These are phyloP conservation scores for Pseudogymnoascus destructans DNA, from an alignment of 2,329 filamentous ascomycete species.

Conservation along the genomic window DNA sequence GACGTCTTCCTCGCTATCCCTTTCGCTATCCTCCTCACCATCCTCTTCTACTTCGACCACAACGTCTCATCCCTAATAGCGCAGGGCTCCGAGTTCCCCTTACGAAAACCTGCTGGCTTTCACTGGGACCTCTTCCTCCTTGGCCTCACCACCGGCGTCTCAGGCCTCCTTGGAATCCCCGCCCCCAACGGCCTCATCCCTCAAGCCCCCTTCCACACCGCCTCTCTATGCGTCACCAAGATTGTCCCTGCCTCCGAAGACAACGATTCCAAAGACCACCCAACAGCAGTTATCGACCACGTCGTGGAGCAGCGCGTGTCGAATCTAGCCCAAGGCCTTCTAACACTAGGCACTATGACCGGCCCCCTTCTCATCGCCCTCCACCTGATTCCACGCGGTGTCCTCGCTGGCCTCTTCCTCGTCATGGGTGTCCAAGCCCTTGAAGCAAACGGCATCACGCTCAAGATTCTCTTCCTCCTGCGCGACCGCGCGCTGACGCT, in stretches of 20 bases:
- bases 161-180: constrained; percentile 63
- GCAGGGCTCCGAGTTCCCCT: constrained; percentile 70
- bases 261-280: constrained; percentile 44
- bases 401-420: constrained; percentile 71
- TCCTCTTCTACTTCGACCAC: constrained; percentile 83
- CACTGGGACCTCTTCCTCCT: constrained; percentile 79
- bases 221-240: constrained; percentile 60
- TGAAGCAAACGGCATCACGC: constrained; percentile 62
- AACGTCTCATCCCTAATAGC: constrained; percentile 76
- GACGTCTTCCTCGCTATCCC: constrained; percentile 79
- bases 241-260: constrained; percentile 37
- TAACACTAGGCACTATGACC: constrained; percentile 68
- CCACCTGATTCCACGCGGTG: constrained; percentile 65
- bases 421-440: constrained; percentile 74
- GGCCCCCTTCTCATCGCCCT: constrained; percentile 61
- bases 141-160: constrained; percentile 62
- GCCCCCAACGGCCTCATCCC: constrained; percentile 77
- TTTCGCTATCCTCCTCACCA: constrained; percentile 69
- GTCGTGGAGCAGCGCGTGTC: constrained; percentile 70
- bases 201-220: constrained; percentile 71
- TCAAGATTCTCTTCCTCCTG: constrained; percentile 57
- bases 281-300: constrained; percentile 39
- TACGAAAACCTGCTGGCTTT: constrained; percentile 69
- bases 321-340: constrained; percentile 63
- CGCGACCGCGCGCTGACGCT: constrained; percentile 52